phyloP scores from a whole-genome alignment of 306 rosid species.

The Begonia peltatifolia region DNA sequence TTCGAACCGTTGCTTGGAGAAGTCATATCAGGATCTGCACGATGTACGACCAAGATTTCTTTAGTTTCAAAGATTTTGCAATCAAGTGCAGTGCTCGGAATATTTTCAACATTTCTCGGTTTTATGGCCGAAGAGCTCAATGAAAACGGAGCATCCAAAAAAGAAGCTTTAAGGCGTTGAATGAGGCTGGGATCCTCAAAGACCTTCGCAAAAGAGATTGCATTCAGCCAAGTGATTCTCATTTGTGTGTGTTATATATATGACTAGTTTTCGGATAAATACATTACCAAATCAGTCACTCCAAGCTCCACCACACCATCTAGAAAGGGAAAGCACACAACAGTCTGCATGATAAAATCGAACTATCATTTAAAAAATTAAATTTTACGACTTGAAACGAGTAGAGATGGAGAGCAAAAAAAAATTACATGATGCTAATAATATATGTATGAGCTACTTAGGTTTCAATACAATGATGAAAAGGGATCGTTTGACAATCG shows the following conservation, averaged over 20 bases:
- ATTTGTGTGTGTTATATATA: neutral
- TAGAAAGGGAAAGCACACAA: constrained; percentile 66
- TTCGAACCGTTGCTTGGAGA: constrained; percentile 46
- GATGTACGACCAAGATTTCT: constrained; percentile 19
- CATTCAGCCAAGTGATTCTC: neutral
- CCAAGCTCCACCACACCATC: constrained; percentile 82
- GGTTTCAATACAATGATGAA: too few relatives aligned
- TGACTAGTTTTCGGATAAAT: constrained; percentile 3
- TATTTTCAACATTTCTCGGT: constrained; percentile 13
- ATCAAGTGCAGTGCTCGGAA: constrained; percentile 18
- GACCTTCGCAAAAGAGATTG: constrained; percentile 29
- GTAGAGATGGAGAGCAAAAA: neutral
- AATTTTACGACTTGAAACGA: neutral
- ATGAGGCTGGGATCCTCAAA: constrained; percentile 50
- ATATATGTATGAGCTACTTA: too few relatives aligned
- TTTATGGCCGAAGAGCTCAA: constrained; percentile 12
- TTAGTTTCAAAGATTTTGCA: constrained; percentile 23
- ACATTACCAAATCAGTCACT: constrained; percentile 37
- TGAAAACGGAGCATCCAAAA: constrained; percentile 18
- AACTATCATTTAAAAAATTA: neutral
- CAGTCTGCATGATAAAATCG: constrained; percentile 33
- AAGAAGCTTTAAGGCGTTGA: constrained; percentile 35
- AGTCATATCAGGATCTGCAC: constrained; percentile 17
- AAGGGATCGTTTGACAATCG: too few relatives aligned
- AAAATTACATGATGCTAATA: too few relatives aligned